A percentile compares a stretch with the other conserved stretches of the same genome.
Evolutionary conservation across 2,329 filamentous ascomycete genomes (phyloP).

Genomic region (Hypomyces rosellus): DNA sequence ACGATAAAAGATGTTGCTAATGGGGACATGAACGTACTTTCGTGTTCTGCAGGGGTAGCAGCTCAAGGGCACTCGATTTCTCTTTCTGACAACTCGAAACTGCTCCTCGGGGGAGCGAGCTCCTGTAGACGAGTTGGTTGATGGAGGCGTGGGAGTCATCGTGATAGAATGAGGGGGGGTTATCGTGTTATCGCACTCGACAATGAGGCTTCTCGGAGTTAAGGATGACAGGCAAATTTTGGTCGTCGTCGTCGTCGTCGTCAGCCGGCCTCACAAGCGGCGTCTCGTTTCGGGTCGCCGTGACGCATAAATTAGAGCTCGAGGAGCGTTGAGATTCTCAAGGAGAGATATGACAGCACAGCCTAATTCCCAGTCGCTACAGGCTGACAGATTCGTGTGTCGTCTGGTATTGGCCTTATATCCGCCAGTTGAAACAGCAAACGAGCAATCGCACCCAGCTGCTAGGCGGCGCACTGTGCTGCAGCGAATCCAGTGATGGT

Average conservation of each 20-base stretch:
- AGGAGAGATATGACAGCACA: neutral
- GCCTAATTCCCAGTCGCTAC: no score
- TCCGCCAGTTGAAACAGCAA: no score
- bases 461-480: no score
- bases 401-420: no score
- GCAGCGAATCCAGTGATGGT: no score
- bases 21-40: constrained; percentile 53
- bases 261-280: constrained; percentile 13
- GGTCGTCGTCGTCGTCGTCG: neutral
- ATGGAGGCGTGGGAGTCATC: constrained; percentile 74
- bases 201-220: constrained; percentile 10
- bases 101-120: constrained; percentile 77
- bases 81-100: constrained; percentile 82
- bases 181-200: neutral
- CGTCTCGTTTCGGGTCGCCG: constrained; percentile 6
- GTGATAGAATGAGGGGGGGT: constrained; percentile 11
- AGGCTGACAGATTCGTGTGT: no score
- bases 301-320: constrained; percentile 10
- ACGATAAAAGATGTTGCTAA: neutral
- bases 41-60: constrained; percentile 86
- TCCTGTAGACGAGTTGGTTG: constrained; percentile 69
- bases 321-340: neutral
- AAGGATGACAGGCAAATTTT: constrained; percentile 3
- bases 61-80: constrained; percentile 85
- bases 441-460: no score